Percentiles rank a stretch among this genome's conserved stretches.
Conservation (phyloP, 2,329 filamentous ascomycete genomes). For the Paracoccidioides brasiliensis region DNA sequence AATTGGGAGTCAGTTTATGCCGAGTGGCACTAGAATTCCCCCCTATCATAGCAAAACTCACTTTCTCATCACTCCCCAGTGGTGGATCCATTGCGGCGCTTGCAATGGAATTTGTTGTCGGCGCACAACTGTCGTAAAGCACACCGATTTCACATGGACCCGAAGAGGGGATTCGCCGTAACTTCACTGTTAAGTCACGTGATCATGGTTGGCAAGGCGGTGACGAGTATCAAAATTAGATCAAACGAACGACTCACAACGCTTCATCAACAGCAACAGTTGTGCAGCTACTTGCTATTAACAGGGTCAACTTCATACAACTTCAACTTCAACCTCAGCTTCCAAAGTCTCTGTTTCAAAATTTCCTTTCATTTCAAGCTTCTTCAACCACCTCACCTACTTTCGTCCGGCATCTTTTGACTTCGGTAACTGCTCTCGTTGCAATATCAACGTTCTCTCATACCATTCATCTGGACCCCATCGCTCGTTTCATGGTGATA, state of each 20-base stretch:
- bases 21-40: too few relatives aligned
- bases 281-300: background rate
- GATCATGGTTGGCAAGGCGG: too few relatives aligned
- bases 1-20: too few relatives aligned
- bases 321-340: background rate
- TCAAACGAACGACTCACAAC: too few relatives aligned
- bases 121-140: too few relatives aligned
- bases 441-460: background rate
- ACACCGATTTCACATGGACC: background rate
- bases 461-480: background rate
- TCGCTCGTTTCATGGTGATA: constrained; percentile 8
- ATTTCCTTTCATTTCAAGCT: background rate
- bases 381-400: background rate
- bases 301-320: background rate
- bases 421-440: background rate
- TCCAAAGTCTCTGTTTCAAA: background rate
- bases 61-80: constrained; percentile 30
- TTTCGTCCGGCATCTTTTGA: too few relatives aligned
- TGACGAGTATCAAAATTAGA: too few relatives aligned
- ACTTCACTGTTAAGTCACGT: too few relatives aligned
- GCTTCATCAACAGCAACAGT: too few relatives aligned
- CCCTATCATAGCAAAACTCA: constrained; percentile 15
- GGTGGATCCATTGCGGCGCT: constrained; percentile 32
- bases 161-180: background rate
- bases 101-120: constrained; percentile 17